A percentile compares a stretch with the other conserved stretches of the same genome.
Evolutionary conservation across 2,329 filamentous ascomycete genomes (phyloP).

Genomic region (Alternaria ethzedia): DNA sequence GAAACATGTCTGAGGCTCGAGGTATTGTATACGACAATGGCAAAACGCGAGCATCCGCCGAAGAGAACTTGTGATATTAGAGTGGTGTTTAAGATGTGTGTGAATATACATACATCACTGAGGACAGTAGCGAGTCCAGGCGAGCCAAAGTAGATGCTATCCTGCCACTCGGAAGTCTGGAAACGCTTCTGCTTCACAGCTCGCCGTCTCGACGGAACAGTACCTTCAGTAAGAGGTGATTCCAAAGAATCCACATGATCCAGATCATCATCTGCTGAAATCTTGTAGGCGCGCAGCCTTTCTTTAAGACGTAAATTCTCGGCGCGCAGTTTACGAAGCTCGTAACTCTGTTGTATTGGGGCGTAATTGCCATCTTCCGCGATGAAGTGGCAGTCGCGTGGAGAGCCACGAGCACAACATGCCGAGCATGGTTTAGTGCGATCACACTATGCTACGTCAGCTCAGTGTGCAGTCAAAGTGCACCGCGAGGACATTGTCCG

Average conservation of each 20-base stretch:
- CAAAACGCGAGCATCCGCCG: conserved; percentile 43
- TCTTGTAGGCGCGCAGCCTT: conserved; percentile 43
- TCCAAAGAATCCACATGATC: conserved; percentile 31
- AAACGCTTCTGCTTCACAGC: conserved; percentile 46
- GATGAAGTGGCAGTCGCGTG: conserved; percentile 56
- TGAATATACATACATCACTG: conserved; percentile 47
- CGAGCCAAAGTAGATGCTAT: conserved; percentile 59
- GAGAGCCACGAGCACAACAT: conserved; percentile 56
- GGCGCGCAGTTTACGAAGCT: conserved; percentile 54
- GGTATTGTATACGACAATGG: conserved; percentile 55
- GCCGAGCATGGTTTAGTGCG: conserved; percentile 58
- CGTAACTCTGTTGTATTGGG: conserved; percentile 56
- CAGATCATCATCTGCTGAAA: conserved; percentile 47
- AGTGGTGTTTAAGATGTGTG: neutral
- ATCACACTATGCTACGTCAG: conserved; percentile 49
- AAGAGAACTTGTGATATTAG: conserved; percentile 51
- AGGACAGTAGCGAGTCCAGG: conserved; percentile 57
- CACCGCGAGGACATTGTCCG: neutral
- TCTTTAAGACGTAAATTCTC: conserved; percentile 56
- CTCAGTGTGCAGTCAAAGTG: neutral
- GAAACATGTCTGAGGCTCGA: conserved; percentile 52
- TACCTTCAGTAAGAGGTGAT: conserved; percentile 27
- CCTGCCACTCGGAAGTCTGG: conserved; percentile 48
- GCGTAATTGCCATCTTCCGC: conserved; percentile 55
- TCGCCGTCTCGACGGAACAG: conserved; percentile 28